Conservation (phyloP, 2,329 filamentous ascomycete species). For the Phaeosphaeria sp. region DNA sequence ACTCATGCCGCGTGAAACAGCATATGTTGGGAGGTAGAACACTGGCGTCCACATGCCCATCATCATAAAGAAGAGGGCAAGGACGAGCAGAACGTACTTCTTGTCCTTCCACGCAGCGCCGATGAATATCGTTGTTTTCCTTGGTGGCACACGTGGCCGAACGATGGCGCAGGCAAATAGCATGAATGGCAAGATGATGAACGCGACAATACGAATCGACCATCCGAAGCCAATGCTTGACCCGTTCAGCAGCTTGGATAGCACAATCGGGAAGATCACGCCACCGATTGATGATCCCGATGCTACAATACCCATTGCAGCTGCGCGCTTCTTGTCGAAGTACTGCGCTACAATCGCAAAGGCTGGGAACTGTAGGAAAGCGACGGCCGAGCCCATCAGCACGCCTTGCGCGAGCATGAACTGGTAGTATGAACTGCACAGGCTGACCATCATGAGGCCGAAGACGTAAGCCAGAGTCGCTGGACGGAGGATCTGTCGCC, state of each 20-base stretch:
- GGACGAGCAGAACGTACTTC: slow-evolving; percentile 46
- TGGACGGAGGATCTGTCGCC: slow-evolving; percentile 53
- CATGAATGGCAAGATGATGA: slow-evolving; percentile 62
- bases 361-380: slow-evolving; percentile 56
- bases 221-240: slow-evolving; percentile 60
- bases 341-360: slow-evolving; percentile 53
- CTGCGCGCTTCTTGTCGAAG: slow-evolving; percentile 57
- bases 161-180: slow-evolving; percentile 60
- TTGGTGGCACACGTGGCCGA: slow-evolving; percentile 55
- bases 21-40: slow-evolving; percentile 54
- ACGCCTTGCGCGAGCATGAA: slow-evolving; percentile 61
- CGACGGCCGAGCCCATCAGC: slow-evolving; percentile 56
- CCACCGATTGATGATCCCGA: slow-evolving; percentile 59
- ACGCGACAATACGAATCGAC: slow-evolving; percentile 64
- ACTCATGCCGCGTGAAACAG: slow-evolving; percentile 55
- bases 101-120: slow-evolving; percentile 32
- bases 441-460: slow-evolving; percentile 65
- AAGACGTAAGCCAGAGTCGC: slow-evolving; percentile 64
- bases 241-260: slow-evolving; percentile 58
- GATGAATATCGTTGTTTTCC: slow-evolving; percentile 37
- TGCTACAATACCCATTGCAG: slow-evolving; percentile 56
- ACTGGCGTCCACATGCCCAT: slow-evolving; percentile 64
- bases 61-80: slow-evolving; percentile 62
- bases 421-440: slow-evolving; percentile 61
- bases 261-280: slow-evolving; percentile 67